A percentile compares a stretch with the other conserved stretches of the same genome.
Evolutionary conservation across 2,329 filamentous ascomycete species (phyloP).

Genomic region (Venturia effusa): DNA sequence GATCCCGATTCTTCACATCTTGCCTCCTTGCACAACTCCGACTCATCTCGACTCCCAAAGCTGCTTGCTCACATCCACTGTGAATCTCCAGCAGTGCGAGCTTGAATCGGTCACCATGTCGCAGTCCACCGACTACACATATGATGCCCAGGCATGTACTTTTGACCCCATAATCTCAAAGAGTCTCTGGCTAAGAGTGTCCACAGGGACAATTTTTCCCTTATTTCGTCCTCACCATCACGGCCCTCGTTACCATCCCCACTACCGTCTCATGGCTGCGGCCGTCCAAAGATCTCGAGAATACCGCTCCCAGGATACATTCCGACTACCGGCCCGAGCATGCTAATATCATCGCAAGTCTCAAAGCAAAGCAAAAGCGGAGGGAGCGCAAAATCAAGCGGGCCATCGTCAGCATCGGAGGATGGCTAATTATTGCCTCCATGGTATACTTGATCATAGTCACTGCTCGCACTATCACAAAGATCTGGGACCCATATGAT

Average conservation of each 20-base stretch:
- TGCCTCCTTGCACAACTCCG: too few species aligned
- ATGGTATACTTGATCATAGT: slow-evolving; percentile 87
- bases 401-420: slow-evolving; percentile 60
- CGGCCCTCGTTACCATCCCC: slow-evolving; percentile 76
- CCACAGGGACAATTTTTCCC: slow-evolving; percentile 89
- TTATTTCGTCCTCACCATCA: slow-evolving; percentile 91
- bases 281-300: slow-evolving; percentile 67
- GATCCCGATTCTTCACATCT: too few species aligned
- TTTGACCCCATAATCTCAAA: slow-evolving; percentile 2
- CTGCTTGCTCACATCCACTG: neutral
- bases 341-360: slow-evolving; percentile 69
- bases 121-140: slow-evolving; percentile 72
- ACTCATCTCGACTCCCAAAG: neutral
- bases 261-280: slow-evolving; percentile 81
- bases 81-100: neutral
- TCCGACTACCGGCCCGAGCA: slow-evolving; percentile 72
- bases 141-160: slow-evolving; percentile 73
- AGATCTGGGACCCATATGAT: slow-evolving; percentile 95
- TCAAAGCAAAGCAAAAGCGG: slow-evolving; percentile 79
- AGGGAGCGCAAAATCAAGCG: slow-evolving; percentile 84
- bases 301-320: slow-evolving; percentile 71
- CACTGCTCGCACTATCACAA: slow-evolving; percentile 58
- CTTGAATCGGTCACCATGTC: slow-evolving; percentile 50
- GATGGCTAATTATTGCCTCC: slow-evolving; percentile 74
- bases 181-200: slow-evolving; percentile 14